phyloP scores from a whole-genome alignment of 73 alveolate genomes.

The Breviolum minutum region DNA sequence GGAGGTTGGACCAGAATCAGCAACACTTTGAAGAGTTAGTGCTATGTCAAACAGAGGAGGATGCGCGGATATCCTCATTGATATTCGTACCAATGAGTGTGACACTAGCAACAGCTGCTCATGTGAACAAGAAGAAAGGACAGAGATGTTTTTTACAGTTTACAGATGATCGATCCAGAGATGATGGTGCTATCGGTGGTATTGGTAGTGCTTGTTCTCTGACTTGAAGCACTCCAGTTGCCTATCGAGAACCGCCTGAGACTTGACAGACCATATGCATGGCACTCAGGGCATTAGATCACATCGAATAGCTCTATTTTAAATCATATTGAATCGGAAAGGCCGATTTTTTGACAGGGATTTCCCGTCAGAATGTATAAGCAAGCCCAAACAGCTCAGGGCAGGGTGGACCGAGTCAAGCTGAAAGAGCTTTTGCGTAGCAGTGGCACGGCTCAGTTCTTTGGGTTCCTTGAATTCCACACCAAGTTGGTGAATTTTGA shows the following conservation, averaged over 20 bases:
- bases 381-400: neutral
- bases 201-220: neutral
- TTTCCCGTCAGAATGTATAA: neutral
- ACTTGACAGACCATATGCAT: constrained; percentile 53
- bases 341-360: neutral
- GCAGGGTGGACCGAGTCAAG: constrained; percentile 81
- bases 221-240: neutral
- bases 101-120: neutral
- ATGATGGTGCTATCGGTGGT: too few relatives aligned
- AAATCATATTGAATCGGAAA: neutral
- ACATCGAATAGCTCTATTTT: neutral
- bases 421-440: constrained; percentile 55
- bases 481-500: neutral
- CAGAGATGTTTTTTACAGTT: too few relatives aligned
- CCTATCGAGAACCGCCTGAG: constrained; percentile 69
- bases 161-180: too few relatives aligned
- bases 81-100: neutral
- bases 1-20: constrained; percentile 13
- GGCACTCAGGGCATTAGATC: neutral
- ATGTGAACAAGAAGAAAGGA: too few relatives aligned
- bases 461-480: neutral
- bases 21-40: neutral
- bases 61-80: neutral
- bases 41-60: too few relatives aligned
- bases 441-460: neutral